Evolutionary conservation across 2,329 filamentous ascomycete species (phyloP), one percentile per base, ranked within the genome.

Genomic region (Coniella lustricola): DNA sequence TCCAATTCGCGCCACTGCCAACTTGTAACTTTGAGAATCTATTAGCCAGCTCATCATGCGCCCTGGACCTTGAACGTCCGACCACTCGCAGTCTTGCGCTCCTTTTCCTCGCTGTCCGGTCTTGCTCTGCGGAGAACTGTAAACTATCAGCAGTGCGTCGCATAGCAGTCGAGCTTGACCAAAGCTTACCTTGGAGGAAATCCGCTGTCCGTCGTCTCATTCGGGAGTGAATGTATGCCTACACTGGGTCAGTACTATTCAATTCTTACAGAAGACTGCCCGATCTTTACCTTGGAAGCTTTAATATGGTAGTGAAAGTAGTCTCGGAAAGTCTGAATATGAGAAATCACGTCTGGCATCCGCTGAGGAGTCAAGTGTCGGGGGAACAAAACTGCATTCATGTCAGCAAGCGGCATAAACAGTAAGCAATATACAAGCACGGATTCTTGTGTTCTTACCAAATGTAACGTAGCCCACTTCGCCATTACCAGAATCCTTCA

Each of bases 261-360:
- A 50, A 44, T 40, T 17, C 56, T 41, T 55, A 49, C 34, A 48
- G 32, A 13, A 20, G 32, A 12, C 21, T 42, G 4, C 25, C 5
- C 12, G 35, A 31, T 38, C 49, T 33, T 45, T 66, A 82, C 81
- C 76, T 98, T 98, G 54, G 90, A 96, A 25, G 93, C 94, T 73
- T 98, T 98, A 72, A 98, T 98, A 70, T 98, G 93, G 68, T 99
- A 99, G 69, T 99, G 93, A 77, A 99, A 98, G 70, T 98, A 98
- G 65, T 98, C 93, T 57, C 93, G 87, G 87, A 98, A 98, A 13
- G 93, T 99, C 71, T 99, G 94, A 61, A 99, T 97, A 67, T 98
- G 94, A 44, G 90, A 96, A 59, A 99, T 98, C 65, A 94, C 90
- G 57, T 96, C 90, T 52, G 87, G 85, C 72, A 94, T 88, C 64